Evolutionary conservation across 306 rosid genomes (phyloP), one percentile per base, ranked within the genome.

Genomic region (Prunus davidiana): DNA sequence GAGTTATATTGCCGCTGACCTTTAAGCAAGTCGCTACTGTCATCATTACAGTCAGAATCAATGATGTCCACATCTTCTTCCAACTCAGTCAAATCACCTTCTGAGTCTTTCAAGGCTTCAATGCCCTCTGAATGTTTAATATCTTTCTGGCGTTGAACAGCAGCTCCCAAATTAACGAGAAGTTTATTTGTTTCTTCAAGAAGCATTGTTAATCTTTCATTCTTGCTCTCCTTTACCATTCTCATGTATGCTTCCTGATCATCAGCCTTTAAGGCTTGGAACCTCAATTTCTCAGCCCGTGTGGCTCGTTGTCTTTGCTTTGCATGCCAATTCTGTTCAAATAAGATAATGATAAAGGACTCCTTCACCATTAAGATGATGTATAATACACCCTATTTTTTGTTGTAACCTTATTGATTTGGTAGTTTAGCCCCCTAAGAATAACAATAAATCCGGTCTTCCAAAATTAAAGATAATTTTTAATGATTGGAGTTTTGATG

Each of bases 191-290:
- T 96, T 89, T 96, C 99, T 88, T 96, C 97, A 63, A 96, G 97
- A 80, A 96, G 99, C 28, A 78, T 54, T 51, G 99, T 96, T 84
- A 96, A 81, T 73, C 99, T 83, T 80, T 96, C 99, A 78, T 96
- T 96, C 86, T 96, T 96, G 81, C 99, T 96, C 86, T 96, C 99
- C 83, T 92, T 96, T 71, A 96, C 99, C 98, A 96, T 85, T 96
- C 96, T 92, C 98, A 96, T 92, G 86, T 96, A 96, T 50, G 98
- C 99, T 89, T 96, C 99, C 91, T 96, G 99, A 84, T 96, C 99
- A 86, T 96, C 99, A 56, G 99, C 85, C 87, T 89, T 96, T 84
- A 96, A 87, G 41, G 99, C 99, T 86, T 96, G 99, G 80, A 92
- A 96, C 81, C 99, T 96, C 89, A 92, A 81, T 85, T 96, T 96